Conservation (phyloP, 371 early-diverging fungal genomes). For the Capillidium rhysosporum region DNA sequence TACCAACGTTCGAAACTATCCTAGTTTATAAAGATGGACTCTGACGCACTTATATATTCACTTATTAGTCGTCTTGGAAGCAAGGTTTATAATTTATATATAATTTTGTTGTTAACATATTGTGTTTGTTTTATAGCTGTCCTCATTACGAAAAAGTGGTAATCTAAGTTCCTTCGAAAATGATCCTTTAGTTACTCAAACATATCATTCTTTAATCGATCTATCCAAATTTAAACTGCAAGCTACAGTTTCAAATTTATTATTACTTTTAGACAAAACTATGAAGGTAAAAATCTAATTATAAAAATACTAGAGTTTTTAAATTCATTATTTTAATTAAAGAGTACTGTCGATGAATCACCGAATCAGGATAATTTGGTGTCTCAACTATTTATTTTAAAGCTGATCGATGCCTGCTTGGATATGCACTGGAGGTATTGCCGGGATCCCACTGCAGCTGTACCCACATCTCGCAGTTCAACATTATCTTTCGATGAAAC, state of each 20-base stretch:
- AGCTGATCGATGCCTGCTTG: conserved; percentile 49
- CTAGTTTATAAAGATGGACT: conserved; percentile 2
- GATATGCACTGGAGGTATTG: conserved; percentile 46
- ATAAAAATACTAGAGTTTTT: not conserved
- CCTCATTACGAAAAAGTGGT: conserved; percentile 25
- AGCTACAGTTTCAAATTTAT: conserved; percentile 25
- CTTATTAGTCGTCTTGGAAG: conserved; percentile 26
- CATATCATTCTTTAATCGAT: conserved; percentile 39
- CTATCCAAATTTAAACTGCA: conserved; percentile 39
- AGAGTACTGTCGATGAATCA: not conserved
- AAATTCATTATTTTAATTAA: not conserved
- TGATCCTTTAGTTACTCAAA: conserved; percentile 45
- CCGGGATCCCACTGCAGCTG: conserved; percentile 15
- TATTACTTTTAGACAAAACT: conserved; percentile 30
- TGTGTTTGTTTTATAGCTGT: not conserved
- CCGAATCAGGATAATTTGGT: conserved; percentile 26
- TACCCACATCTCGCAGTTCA: not conserved
- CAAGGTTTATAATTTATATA: conserved; percentile 15
- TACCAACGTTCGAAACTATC: too few relatives aligned
- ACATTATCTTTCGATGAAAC: not conserved
- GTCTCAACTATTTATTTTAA: conserved; percentile 49
- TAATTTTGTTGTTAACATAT: not conserved
- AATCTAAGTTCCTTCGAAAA: conserved; percentile 30
- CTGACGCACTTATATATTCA: conserved; percentile 17
- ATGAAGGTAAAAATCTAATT: conserved; percentile 29